Evolutionary conservation across 1,284 basidiomycete genomes (phyloP).

Genomic region (Apiotrichum akiyoshidainum): DNA sequence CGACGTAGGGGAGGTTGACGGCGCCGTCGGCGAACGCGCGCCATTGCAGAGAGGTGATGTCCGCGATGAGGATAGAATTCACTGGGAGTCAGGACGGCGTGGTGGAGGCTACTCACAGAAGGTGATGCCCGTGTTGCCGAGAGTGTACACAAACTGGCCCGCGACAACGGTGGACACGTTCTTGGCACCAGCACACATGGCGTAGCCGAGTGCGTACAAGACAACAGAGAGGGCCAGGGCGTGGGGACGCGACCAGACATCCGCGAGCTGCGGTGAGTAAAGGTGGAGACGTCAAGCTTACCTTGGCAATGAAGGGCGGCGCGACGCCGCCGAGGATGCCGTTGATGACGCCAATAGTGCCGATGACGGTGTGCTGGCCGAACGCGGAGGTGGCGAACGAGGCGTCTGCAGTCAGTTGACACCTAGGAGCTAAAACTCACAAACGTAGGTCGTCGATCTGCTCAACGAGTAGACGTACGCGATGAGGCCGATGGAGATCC

Average conservation of each 20-base stretch:
- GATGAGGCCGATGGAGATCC: constrained; percentile 28
- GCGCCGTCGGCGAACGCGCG: constrained; percentile 67
- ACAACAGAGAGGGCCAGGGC: constrained; percentile 28
- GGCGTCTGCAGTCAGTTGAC: constrained; percentile 12
- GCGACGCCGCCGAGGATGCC: constrained; percentile 38
- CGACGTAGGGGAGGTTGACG: constrained; percentile 63
- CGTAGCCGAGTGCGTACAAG: constrained; percentile 40
- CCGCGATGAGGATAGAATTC: constrained; percentile 51
- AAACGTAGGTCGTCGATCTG: constrained; percentile 25
- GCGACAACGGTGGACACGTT: constrained; percentile 35
- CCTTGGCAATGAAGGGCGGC: constrained; percentile 46
- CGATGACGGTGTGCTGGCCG: constrained; percentile 36
- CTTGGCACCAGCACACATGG: constrained; percentile 30
- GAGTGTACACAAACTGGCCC: constrained; percentile 37
- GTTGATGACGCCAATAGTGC: constrained; percentile 38
- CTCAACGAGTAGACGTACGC: constrained; percentile 28
- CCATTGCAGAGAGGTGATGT: constrained; percentile 71
- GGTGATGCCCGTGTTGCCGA: constrained; percentile 37
- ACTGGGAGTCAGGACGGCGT: constrained; percentile 25
- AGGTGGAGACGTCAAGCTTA: constrained; percentile 6
- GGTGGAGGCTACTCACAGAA: constrained; percentile 35
- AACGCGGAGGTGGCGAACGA: constrained; percentile 42
- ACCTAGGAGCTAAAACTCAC: constrained; percentile 9
- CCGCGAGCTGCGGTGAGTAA: constrained; percentile 16
- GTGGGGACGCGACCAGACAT: constrained; percentile 27